Evolutionary conservation across 345 rosid genomes (phyloP), one percentile per base, ranked within the genome.

Genomic region (Eucalyptus cloeziana): DNA sequence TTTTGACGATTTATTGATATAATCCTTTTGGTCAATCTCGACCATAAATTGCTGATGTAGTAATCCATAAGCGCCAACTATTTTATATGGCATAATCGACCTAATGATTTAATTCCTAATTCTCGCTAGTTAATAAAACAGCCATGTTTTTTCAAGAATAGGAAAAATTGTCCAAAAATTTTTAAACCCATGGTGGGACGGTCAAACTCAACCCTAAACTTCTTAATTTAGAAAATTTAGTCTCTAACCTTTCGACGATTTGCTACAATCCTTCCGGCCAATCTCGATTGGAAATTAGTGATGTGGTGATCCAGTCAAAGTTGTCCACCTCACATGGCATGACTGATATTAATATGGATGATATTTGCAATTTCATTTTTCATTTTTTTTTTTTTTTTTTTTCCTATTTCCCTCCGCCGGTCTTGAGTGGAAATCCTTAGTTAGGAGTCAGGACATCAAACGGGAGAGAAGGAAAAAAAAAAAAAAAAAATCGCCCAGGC

Each of bases 121-220:
- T 30, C 69, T 30, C 2, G 17, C 69, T 30, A 62, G 30, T 30
- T 11, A 25, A 24, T 5, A 58, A 58, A 3, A 4, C 1, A 27
- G 6, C 7, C 13, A 24, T 11, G 3, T 10, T 58, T 58, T 62
- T 30, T 1, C 8, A 6, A 62, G 4, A 62, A 6, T 6, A 27
- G 4, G 4, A 8, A 62, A 62, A 30, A 62, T 30, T 7, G 3
- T 64, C 40, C 10, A 15, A 64, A 14, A 14, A 7, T 1, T 7
- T 7, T 7, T 7, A 15, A n/a, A 64, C 2, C 3, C 15, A 64
- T 7, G 3, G 0, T 14, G 17, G 0, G 37, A 64, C 0, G 0
- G 6, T 7, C 5, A 64, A n/a, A n/a, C 3, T n/a, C 21, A 64
- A 64, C 8, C 16, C 40, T 2, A 2, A n/a, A 14, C 10, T 7